These are phyloP conservation scores for Tylopilus sp. DNA, from an alignment of 768 basidiomycete species.

Conservation along the genomic window DNA sequence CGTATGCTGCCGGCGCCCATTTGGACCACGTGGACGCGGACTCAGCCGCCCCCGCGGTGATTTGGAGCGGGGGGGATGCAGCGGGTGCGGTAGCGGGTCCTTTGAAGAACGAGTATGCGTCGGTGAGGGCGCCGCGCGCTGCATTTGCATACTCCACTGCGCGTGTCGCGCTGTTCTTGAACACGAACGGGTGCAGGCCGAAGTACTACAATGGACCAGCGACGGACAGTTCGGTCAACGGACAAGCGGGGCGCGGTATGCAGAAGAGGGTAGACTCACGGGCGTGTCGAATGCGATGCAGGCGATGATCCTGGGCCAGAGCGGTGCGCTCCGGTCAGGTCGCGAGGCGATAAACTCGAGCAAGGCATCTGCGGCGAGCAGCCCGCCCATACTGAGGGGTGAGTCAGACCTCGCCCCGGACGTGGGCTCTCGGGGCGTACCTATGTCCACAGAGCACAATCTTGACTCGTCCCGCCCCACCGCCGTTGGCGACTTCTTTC, in stretches of 20 bases:
- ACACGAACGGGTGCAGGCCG: conserved; percentile 80
- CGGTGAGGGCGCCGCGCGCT: conserved; percentile 61
- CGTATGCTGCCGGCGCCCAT: conserved; percentile 69
- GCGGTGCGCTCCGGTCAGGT: conserved; percentile 57
- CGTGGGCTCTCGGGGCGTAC: conserved; percentile 32
- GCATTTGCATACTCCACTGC: conserved; percentile 65
- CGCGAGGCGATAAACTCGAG: conserved; percentile 66
- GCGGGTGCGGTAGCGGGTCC: conserved; percentile 37
- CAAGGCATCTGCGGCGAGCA: conserved; percentile 82
- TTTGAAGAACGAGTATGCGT: conserved; percentile 54
- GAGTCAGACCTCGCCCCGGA: too few relatives aligned
- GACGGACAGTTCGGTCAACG: not conserved
- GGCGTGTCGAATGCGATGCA: conserved; percentile 90
- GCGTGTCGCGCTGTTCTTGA: conserved; percentile 80
- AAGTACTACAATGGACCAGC: conserved; percentile 72
- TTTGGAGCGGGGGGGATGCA: conserved; percentile 28
- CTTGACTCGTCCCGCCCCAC: conserved; percentile 68
- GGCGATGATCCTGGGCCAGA: conserved; percentile 89
- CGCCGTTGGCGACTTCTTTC: conserved; percentile 73
- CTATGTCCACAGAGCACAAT: conserved; percentile 90
- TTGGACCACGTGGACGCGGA: conserved; percentile 43
- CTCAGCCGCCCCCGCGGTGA: conserved; percentile 28
- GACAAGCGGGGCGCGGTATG: too few relatives aligned
- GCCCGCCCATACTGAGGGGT: conserved; percentile 78
- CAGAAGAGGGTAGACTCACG: too few relatives aligned